phyloP scores from a whole-genome alignment of 768 basidiomycete species.

The Psilocybe sp. region DNA sequence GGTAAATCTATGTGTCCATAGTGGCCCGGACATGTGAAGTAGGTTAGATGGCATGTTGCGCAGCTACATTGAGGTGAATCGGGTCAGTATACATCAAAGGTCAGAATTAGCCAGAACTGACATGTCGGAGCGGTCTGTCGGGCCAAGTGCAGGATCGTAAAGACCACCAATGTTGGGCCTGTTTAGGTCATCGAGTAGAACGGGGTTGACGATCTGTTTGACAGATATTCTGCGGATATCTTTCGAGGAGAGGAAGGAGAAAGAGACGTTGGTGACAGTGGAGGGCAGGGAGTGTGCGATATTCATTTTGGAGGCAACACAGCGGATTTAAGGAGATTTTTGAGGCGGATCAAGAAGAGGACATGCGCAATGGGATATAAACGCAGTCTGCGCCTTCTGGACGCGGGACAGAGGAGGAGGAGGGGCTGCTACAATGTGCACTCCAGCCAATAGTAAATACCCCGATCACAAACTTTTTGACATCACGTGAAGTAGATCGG shows the following conservation, averaged over 20 bases:
- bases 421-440: neutral
- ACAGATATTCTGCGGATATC: constrained; percentile 95
- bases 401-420: neutral
- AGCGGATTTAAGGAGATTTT: neutral
- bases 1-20: constrained; percentile 98
- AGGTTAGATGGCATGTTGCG: constrained; percentile 87
- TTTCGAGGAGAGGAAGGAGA: constrained; percentile 86
- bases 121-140: constrained; percentile 88
- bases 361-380: neutral
- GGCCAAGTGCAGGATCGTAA: constrained; percentile 94
- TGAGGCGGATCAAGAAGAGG: neutral
- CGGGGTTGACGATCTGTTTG: constrained; percentile 92
- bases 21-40: constrained; percentile 95
- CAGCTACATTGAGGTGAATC: constrained; percentile 53
- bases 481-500: constrained; percentile 20
- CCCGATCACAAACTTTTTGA: constrained; percentile 25
- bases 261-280: constrained; percentile 79
- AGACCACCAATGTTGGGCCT: constrained; percentile 88
- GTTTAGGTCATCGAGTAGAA: constrained; percentile 91
- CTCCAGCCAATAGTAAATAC: neutral
- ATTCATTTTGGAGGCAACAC: constrained; percentile 60
- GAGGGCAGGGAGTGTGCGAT: constrained; percentile 88
- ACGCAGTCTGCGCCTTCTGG: neutral
- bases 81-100: constrained; percentile 9
- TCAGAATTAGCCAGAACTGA: constrained; percentile 38